Percentiles rank a stretch among this genome's conserved stretches.
phyloP scores from a whole-genome alignment of 495 filamentous ascomycete species.

The Aspergillus diversus region DNA sequence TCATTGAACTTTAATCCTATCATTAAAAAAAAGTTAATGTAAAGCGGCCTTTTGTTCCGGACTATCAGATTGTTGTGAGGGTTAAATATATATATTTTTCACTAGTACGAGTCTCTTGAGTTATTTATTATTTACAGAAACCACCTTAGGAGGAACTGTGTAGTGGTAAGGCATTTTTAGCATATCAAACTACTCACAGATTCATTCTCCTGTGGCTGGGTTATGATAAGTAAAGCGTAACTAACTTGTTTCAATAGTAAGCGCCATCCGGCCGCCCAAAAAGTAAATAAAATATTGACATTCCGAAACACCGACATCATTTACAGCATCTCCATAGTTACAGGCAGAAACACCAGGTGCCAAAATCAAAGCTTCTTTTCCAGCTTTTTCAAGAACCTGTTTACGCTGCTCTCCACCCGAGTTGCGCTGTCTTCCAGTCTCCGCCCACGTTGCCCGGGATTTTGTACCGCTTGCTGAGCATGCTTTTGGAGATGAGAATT shows the following conservation, averaged over 20 bases:
- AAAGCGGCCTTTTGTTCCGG: background rate
- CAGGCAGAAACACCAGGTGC: background rate
- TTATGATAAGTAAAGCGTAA: no score
- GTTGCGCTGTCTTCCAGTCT: slow-evolving; percentile 72
- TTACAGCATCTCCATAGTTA: background rate
- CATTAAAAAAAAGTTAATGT: background rate
- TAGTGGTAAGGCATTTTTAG: no score
- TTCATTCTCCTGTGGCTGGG: background rate
- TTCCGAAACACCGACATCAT: no score
- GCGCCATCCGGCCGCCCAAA: background rate
- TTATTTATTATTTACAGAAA: background rate
- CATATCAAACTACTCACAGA: background rate
- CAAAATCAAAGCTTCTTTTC: slow-evolving; percentile 75
- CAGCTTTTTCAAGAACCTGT: slow-evolving; percentile 82
- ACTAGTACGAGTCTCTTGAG: background rate
- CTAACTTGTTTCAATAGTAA: background rate
- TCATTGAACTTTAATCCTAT: background rate
- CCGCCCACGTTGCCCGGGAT: slow-evolving; percentile 48
- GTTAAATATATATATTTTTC: background rate
- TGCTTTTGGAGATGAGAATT: slow-evolving; percentile 45
- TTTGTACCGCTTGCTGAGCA: slow-evolving; percentile 56
- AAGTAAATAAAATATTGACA: background rate
- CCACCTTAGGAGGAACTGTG: background rate
- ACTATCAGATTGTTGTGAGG: slow-evolving; percentile 6
- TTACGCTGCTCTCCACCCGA: slow-evolving; percentile 75